Percentiles rank a stretch among this genome's conserved stretches.
Conservation (phyloP, 2,329 filamentous ascomycete species). For the Mycogone perniciosa region DNA sequence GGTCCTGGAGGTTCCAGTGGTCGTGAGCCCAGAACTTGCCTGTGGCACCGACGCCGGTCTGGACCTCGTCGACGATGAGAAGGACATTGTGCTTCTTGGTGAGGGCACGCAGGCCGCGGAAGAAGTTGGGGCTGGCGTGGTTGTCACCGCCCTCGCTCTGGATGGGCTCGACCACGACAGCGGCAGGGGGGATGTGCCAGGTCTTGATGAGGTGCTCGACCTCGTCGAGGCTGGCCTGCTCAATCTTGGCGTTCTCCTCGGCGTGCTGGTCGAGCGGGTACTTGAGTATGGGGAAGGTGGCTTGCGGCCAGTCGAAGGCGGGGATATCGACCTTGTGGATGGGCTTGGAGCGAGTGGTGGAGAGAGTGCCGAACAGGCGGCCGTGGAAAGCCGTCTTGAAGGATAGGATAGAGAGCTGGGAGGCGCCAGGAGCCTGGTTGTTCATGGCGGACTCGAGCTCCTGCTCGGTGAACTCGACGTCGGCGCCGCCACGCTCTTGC, state of each 20-base stretch:
- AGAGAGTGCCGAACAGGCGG: slow-evolving; percentile 79
- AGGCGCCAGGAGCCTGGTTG: slow-evolving; percentile 71
- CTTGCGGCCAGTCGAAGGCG: slow-evolving; percentile 91
- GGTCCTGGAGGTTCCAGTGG: slow-evolving; percentile 75
- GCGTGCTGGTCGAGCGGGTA: slow-evolving; percentile 78
- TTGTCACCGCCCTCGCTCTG: slow-evolving; percentile 94
- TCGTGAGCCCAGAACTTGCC: slow-evolving; percentile 97
- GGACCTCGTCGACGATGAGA: slow-evolving; percentile 89
- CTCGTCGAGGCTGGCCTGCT: slow-evolving; percentile 74
- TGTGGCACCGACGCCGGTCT: slow-evolving; percentile 87
- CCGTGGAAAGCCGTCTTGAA: slow-evolving; percentile 89
- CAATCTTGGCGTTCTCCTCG: slow-evolving; percentile 74
- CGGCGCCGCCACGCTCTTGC: slow-evolving; percentile 68
- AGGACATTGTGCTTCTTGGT: slow-evolving; percentile 73
- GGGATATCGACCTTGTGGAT: slow-evolving; percentile 95
- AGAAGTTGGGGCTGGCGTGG: slow-evolving; percentile 83
- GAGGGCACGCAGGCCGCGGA: slow-evolving; percentile 72
- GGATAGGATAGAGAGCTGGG: slow-evolving; percentile 74
- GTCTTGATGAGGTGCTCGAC: slow-evolving; percentile 74
- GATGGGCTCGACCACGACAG: slow-evolving; percentile 81
- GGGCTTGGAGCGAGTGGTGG: slow-evolving; percentile 84
- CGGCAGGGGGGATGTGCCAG: slow-evolving; percentile 73
- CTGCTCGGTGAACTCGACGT: slow-evolving; percentile 71
- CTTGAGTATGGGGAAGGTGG: slow-evolving; percentile 76
- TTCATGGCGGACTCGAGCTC: slow-evolving; percentile 72